A percentile compares a stretch with the other conserved stretches of the same genome.
phyloP scores from a whole-genome alignment of 2,329 filamentous ascomycete species.

The Camillea tinctor region DNA sequence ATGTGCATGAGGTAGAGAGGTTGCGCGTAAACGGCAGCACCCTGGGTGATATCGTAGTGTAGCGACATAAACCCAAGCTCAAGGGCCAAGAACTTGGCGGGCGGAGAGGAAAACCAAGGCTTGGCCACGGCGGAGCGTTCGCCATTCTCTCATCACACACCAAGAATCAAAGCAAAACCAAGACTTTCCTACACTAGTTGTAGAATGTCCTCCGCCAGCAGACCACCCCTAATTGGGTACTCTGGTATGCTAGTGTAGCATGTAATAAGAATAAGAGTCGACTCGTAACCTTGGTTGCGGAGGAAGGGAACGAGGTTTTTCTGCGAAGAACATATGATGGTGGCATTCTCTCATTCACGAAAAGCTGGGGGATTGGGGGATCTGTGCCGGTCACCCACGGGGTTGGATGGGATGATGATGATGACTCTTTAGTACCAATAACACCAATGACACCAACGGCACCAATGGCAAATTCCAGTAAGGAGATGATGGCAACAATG shows the following conservation, averaged over 20 bases:
- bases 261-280: no score
- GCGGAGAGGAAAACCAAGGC: slow-evolving; percentile 34
- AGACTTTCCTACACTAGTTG: slow-evolving; percentile 12
- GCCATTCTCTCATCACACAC: slow-evolving; percentile 15
- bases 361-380: not conserved
- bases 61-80: not conserved
- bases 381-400: not conserved
- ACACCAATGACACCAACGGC: no score
- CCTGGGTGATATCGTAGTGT: not conserved
- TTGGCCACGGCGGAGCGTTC: slow-evolving; percentile 29
- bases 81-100: slow-evolving; percentile 32
- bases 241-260: not conserved
- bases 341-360: not conserved
- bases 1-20: no score
- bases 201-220: slow-evolving; percentile 25
- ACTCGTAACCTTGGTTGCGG: no score
- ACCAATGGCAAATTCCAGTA: not conserved
- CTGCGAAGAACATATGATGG: slow-evolving; percentile 5
- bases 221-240: slow-evolving; percentile 1
- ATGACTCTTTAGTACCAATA: no score
- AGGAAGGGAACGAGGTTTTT: not conserved
- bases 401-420: no score
- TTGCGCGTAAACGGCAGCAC: no score
- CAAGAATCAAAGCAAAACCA: slow-evolving; percentile 14
- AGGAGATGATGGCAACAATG: slow-evolving; percentile 1